These are phyloP conservation scores for Epichloe amarillans DNA, from an alignment of 2,329 filamentous ascomycete genomes.

Conservation along the genomic window DNA sequence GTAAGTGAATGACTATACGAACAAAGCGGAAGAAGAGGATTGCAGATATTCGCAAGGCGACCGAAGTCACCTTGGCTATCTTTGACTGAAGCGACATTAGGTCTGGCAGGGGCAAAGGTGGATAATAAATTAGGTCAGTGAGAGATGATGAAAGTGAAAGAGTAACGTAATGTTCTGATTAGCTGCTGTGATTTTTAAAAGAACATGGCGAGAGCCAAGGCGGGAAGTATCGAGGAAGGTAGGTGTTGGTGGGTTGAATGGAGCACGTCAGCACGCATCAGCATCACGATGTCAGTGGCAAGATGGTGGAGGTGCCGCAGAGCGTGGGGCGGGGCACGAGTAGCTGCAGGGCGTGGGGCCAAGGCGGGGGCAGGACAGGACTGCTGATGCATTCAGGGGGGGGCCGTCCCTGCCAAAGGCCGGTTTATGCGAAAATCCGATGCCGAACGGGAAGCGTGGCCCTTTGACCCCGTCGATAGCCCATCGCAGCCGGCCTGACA, in stretches of 20 bases:
- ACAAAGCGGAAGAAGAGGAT: slow-evolving; percentile 26
- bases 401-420: not conserved
- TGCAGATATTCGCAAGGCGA: slow-evolving; percentile 22
- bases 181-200: not conserved
- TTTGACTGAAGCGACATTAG: slow-evolving; percentile 15
- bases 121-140: not conserved
- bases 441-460: slow-evolving; percentile 10
- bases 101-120: not conserved
- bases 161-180: not conserved
- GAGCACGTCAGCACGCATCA: not conserved
- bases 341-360: not conserved
- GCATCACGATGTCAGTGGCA: not conserved
- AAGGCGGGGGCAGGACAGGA: not conserved
- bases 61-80: slow-evolving; percentile 22
- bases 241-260: not conserved
- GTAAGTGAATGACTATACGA: slow-evolving; percentile 7
- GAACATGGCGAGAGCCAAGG: not conserved
- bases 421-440: slow-evolving; percentile 12
- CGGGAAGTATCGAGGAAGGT: not conserved
- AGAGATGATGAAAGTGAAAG: not conserved
- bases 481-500: too few species aligned
- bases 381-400: too few species aligned
- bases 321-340: too few species aligned
- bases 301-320: too few species aligned
- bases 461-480: slow-evolving; percentile 6